phyloP scores from a whole-genome alignment of 1,284 basidiomycete genomes.

The Boletus semigastroideus region DNA sequence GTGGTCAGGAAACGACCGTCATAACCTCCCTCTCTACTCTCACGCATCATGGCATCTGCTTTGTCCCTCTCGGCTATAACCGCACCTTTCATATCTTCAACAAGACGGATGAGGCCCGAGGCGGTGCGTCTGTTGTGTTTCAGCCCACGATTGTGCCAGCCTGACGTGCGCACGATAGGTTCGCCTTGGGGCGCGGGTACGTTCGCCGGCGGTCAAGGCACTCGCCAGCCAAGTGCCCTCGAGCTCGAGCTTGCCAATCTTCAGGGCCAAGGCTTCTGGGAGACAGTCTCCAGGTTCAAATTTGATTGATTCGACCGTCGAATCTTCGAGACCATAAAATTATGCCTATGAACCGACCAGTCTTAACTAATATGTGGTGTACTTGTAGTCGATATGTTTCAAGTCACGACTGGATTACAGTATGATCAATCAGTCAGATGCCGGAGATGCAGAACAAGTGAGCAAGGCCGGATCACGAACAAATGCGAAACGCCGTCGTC shows the following conservation, averaged over 20 bases:
- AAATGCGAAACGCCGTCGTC: no score
- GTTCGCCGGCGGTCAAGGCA: constrained; percentile 47
- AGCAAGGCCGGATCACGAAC: no score
- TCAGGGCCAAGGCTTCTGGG: constrained; percentile 44
- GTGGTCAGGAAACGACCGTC: constrained; percentile 50
- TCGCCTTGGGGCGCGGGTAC: constrained; percentile 49
- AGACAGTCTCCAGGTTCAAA: constrained; percentile 9
- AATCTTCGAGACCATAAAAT: neutral
- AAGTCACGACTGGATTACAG: no score
- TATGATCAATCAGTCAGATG: no score
- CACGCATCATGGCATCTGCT: constrained; percentile 53
- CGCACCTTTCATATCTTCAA: constrained; percentile 36
- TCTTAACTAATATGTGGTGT: neutral
- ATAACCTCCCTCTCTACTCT: constrained; percentile 54
- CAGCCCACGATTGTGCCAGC: no score
- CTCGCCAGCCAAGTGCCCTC: constrained; percentile 41
- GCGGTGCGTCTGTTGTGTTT: constrained; percentile 32
- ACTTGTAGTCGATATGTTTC: no score
- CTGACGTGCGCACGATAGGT: constrained; percentile 18
- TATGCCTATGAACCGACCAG: neutral
- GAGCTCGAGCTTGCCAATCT: constrained; percentile 47
- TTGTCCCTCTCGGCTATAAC: constrained; percentile 54
- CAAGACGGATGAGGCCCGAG: constrained; percentile 44
- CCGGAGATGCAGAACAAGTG: no score
- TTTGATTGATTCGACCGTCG: neutral